These are phyloP conservation scores for Ploettnerulaceae sp. DNA, from an alignment of 2,329 filamentous ascomycete species.

Conservation along the genomic window DNA sequence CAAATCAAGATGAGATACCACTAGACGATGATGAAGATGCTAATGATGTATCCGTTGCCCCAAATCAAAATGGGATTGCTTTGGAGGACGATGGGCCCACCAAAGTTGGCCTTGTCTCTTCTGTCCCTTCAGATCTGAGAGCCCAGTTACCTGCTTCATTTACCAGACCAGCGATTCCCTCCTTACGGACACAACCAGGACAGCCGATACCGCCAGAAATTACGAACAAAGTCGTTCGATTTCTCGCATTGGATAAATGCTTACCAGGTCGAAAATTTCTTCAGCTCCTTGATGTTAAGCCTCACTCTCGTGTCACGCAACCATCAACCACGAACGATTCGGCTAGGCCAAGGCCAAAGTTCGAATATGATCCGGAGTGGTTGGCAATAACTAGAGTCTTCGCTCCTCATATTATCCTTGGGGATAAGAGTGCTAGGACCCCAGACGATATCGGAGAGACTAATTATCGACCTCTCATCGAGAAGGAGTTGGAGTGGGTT, in stretches of 20 bases:
- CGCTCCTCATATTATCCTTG: conserved; percentile 58
- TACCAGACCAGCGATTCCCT: conserved; percentile 38
- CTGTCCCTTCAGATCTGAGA: conserved; percentile 59
- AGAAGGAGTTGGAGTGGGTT: conserved; percentile 72
- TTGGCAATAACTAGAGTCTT: conserved; percentile 87
- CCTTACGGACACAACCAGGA: conserved; percentile 42
- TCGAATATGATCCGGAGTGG: conserved; percentile 85
- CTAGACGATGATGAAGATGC: conserved; percentile 36
- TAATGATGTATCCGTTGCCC: background rate
- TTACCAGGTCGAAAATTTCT: conserved; percentile 75
- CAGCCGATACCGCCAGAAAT: conserved; percentile 67
- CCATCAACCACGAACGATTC: background rate
- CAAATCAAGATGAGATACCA: conserved; percentile 55
- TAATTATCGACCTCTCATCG: conserved; percentile 63
- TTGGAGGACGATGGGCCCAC: conserved; percentile 7
- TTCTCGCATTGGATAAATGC: conserved; percentile 90
- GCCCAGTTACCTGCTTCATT: conserved; percentile 76
- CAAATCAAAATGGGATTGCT: conserved; percentile 15
- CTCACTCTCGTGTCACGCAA: conserved; percentile 34
- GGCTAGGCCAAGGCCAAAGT: conserved; percentile 22
- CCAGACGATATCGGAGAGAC: conserved; percentile 63
- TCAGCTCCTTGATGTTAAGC: conserved; percentile 64
- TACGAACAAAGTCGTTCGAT: conserved; percentile 72
- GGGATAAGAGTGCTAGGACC: conserved; percentile 49
- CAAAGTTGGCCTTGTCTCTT: conserved; percentile 10